Conservation (phyloP, 805 yeast genomes). For the Ogataea paradorogensis region DNA sequence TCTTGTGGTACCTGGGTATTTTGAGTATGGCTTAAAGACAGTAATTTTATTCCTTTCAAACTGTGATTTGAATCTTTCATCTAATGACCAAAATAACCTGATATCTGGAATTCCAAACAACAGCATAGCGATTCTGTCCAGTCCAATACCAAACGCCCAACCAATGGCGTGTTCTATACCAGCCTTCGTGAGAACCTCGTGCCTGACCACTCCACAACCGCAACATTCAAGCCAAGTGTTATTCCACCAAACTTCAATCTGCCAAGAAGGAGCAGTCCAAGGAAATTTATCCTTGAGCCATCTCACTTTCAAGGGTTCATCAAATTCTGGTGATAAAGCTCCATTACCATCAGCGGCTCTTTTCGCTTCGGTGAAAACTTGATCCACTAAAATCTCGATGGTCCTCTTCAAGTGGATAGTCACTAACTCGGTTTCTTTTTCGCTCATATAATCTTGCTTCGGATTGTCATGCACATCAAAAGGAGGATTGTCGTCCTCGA, state of each 20-base stretch:
- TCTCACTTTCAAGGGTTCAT: constrained; percentile 77
- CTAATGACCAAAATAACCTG: constrained; percentile 85
- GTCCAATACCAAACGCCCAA: constrained; percentile 97
- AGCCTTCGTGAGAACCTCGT: constrained; percentile 71
- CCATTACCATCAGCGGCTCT: constrained; percentile 61
- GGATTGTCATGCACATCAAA: constrained; percentile 63
- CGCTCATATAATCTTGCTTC: constrained; percentile 73
- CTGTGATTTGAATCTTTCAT: constrained; percentile 72
- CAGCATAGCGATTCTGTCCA: constrained; percentile 94
- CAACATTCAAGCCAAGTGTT: constrained; percentile 97
- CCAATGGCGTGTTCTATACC: constrained; percentile 70
- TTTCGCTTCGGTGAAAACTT: constrained; percentile 73
- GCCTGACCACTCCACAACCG: constrained; percentile 89
- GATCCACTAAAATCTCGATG: constrained; percentile 75
- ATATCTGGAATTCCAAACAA: constrained; percentile 95
- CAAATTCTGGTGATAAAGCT: constrained; percentile 54
- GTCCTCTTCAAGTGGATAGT: constrained; percentile 82
- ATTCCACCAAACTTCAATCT: constrained; percentile 98
- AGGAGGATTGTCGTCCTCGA: constrained; percentile 68
- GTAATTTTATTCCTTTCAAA: constrained; percentile 63
- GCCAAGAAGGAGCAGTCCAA: constrained; percentile 99
- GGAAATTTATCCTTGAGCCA: constrained; percentile 98
- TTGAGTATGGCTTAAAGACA: constrained; percentile 83
- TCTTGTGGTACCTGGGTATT: constrained; percentile 80
- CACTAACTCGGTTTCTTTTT: constrained; percentile 63